phyloP scores from a whole-genome alignment of 192 early-diverging fungal genomes.

The Endogone sp. region DNA sequence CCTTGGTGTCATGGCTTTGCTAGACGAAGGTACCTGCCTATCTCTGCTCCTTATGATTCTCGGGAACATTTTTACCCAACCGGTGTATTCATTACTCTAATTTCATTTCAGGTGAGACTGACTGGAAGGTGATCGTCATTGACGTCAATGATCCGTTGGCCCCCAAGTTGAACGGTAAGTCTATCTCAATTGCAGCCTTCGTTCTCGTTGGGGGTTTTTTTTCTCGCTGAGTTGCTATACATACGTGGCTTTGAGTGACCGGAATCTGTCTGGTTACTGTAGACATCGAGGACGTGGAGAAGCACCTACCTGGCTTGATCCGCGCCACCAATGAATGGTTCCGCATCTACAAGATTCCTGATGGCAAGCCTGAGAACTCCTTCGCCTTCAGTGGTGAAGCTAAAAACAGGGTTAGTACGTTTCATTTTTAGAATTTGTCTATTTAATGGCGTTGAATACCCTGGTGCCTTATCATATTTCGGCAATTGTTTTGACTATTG shows the following conservation, averaged over 20 bases:
- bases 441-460: neutral
- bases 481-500: neutral
- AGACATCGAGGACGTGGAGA: slow-evolving; percentile 98
- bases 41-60: too few relatives aligned
- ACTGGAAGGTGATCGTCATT: slow-evolving; percentile 99
- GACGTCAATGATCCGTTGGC: slow-evolving; percentile 98
- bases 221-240: neutral
- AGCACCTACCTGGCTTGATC: slow-evolving; percentile 89
- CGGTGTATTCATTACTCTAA: too few relatives aligned
- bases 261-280: too few relatives aligned
- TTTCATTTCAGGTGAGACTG: too few relatives aligned
- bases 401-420: slow-evolving; percentile 53
- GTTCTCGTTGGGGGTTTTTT: too few relatives aligned
- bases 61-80: too few relatives aligned
- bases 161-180: slow-evolving; percentile 83
- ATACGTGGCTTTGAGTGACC: neutral
- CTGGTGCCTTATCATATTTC: neutral
- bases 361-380: slow-evolving; percentile 97
- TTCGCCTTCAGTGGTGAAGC: slow-evolving; percentile 91
- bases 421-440: neutral
- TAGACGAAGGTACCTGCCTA: too few relatives aligned
- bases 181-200: too few relatives aligned
- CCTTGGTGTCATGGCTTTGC: slow-evolving; percentile 94
- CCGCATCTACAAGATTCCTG: slow-evolving; percentile 99
- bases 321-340: slow-evolving; percentile 96